Evolutionary conservation across 2,329 filamentous ascomycete species (phyloP).

Genomic region (Tolypocladium tropicale): DNA sequence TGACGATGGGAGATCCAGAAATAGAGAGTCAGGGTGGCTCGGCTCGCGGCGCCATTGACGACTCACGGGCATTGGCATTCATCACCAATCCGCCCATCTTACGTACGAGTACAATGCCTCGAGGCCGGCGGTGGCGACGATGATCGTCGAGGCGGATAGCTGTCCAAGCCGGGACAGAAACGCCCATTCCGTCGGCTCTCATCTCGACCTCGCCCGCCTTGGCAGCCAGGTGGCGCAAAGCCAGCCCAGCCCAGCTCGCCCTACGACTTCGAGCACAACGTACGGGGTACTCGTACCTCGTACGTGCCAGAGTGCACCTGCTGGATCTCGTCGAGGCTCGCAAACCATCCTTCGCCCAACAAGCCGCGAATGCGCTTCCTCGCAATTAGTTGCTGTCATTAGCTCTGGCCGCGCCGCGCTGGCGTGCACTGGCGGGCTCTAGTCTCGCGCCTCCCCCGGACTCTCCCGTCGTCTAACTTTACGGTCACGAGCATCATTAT

Average conservation of each 20-base stretch:
- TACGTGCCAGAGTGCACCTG: too few species aligned
- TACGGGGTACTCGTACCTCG: not conserved
- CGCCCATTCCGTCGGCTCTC: not conserved
- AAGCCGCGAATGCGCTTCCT: not conserved
- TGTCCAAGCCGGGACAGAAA: not conserved
- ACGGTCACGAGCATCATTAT: not conserved
- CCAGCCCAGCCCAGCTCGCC: too few species aligned
- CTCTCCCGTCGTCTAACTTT: not conserved
- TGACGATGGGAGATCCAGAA: not conserved
- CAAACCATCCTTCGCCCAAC: not conserved
- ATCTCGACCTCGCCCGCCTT: not conserved
- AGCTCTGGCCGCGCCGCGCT: not conserved
- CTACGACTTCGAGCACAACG: too few species aligned
- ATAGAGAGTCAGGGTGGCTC: not conserved
- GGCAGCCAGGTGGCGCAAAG: too few species aligned
- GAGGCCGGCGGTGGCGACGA: not conserved
- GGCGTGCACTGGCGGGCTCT: not conserved
- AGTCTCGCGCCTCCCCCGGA: not conserved
- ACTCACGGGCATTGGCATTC: not conserved
- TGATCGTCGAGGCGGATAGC: not conserved
- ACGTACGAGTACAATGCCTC: not conserved
- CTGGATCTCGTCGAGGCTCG: not conserved
- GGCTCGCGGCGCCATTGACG: not conserved
- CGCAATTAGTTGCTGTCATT: not conserved
- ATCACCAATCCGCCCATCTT: not conserved